Conservation (phyloP, 257 asterid species). For the Plantago elongata region DNA sequence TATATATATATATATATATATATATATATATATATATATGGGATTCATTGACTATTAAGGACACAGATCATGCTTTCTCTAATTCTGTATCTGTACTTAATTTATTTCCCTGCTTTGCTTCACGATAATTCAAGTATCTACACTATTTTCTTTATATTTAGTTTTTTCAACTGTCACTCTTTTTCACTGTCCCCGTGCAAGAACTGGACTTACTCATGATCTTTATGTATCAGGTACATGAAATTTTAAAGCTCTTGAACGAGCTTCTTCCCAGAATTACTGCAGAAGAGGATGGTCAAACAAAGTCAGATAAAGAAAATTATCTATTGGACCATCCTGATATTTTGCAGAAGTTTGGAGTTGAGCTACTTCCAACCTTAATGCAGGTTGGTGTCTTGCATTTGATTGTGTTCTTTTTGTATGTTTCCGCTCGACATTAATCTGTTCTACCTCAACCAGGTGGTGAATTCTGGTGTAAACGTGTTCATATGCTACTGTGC, state of each 20-base stretch:
- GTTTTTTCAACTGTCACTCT: too few relatives aligned
- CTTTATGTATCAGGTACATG: conserved; percentile 48
- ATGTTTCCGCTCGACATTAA: conserved; percentile 5
- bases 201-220: conserved; percentile 15
- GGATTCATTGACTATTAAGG: too few relatives aligned
- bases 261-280: conserved; percentile 69
- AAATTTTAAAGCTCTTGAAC: conserved; percentile 72
- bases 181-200: neutral
- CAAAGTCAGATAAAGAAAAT: conserved; percentile 55
- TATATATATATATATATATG: too few relatives aligned
- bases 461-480: conserved; percentile 83
- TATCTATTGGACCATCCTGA: conserved; percentile 67
- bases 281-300: conserved; percentile 42
- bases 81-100: too few relatives aligned
- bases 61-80: too few relatives aligned
- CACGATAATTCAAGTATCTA: too few relatives aligned
- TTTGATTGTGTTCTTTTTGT: conserved; percentile 10
- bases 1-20: too few relatives aligned
- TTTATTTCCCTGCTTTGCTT: too few relatives aligned
- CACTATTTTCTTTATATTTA: too few relatives aligned
- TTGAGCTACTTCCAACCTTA: conserved; percentile 77
- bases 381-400: conserved; percentile 53
- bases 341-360: conserved; percentile 66
- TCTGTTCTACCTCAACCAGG: conserved; percentile 48
- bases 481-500: conserved; percentile 70